Evolutionary conservation across 169 alveolate genomes (phyloP), one percentile per base, ranked within the genome.

Genomic region (Theileria orientalis): DNA sequence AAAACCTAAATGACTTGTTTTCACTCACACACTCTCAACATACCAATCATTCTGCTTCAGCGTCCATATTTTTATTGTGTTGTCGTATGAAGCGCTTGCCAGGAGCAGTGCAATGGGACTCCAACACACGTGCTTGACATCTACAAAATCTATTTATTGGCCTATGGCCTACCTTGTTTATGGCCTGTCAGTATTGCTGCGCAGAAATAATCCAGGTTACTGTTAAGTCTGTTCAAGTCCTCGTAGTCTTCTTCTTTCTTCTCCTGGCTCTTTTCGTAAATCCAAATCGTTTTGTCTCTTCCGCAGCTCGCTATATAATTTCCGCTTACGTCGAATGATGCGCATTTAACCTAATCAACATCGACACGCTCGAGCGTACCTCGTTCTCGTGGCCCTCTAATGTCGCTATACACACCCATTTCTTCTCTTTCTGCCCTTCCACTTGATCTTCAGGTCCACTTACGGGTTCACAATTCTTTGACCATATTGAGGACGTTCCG

Each of bases 321-420:
- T 25, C 76, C 67, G 13, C 86, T 78, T 52, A 83, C 75, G 57
- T 88, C 90, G 59, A 88, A 76, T 0, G 91, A 51, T 16, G 90
- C 90, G 51, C 93, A 88, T 47, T 88, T 88, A 0, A 88, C 89
- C 80, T 71, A 63, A 5, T 3, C 8, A n/a, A 6, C 13, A 40
- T 5, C 23, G 30, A 5, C 37, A 29, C 16, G 14, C 37, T 68
- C 2, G 2, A 25, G 54, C 16, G 2, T 42, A 71, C 90, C 82
- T 88, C 93, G 67, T 84, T 88, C 46, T 88, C 93, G 68, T 88
- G 93, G 9, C 93, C 93, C 69, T 88, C 90, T 51, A 88, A 74
- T 5, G 70, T 69, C 35, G 69, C 67, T 32, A 84, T 56, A 71
- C 83, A 84, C 23, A 27, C 46, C 93, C 93, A 88, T 27, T 56